Base-by-base conservation (phyloP, 2,329 filamentous ascomycete genomes). In the Sporothrix schenckii region DNA sequence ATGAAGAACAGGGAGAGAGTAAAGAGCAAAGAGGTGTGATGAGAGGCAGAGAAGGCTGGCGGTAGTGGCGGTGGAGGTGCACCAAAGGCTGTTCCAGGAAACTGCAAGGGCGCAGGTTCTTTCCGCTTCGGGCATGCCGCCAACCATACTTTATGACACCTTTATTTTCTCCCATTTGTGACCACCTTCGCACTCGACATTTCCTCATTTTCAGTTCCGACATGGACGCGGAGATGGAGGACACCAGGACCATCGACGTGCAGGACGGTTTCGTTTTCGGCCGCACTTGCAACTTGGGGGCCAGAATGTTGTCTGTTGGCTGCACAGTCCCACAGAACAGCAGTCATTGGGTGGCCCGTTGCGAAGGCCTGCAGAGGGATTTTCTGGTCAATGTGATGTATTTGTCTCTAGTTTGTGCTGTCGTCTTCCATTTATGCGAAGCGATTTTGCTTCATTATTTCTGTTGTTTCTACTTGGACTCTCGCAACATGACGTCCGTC, bases 271-370 rank as follows among this genome's bases (percentile, higher is more conserved):
- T 63, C n/a, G 11, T 24, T 63, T 63, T 63, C 34, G 3, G 44
- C 4, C 16, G 58, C 56, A 24, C n/a, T 14, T 61, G 58, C 39
- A 63, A 61, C 58, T 13, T 60, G 39, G 58, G 39, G 39, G 58
- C 58, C 58, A 61, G 58, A 61, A 61, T 10, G 39, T 47, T 16
- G 58, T 47, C 41, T 63, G 58, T 63, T 63, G 58, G 58, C 58
- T 47, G 58, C 58, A 63, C 58, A 44, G 58, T 61, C n/a, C 58
- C n/a, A 47, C 52, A 10, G 34, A 13, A 44, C 39, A 47, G 21
- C 39, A 27, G 21, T 61, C 39, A 47, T 10, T n/a, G n/a, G 39
- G 56, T 21, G 58, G 58, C 58, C 58, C 21, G 39, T 47, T 27
- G 39, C 9, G 34, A 16, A 47, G 39, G 39, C 39, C 58, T 2